Conservation (phyloP, 129 eudicot genomes). For the Cynara cardunculus region DNA sequence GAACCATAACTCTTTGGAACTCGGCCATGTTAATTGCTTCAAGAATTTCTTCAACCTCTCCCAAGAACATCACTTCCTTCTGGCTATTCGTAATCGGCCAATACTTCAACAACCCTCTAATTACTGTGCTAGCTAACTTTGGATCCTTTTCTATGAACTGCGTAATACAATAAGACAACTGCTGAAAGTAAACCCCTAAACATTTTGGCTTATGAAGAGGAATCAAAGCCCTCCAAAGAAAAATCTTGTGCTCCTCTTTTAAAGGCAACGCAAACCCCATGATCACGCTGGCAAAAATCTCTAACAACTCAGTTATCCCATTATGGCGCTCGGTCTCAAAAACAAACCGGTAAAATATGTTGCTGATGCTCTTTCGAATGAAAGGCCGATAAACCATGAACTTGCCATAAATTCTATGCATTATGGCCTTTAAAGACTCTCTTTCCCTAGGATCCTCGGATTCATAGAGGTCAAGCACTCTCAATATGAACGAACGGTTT, state of each 20-base stretch:
- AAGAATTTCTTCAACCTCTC: conserved; percentile 83
- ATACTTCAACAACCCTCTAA: conserved; percentile 77
- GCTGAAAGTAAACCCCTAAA: conserved; percentile 89
- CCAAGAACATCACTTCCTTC: conserved; percentile 88
- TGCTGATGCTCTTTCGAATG: conserved; percentile 63
- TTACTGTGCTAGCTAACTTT: conserved; percentile 70
- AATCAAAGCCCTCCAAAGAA: conserved; percentile 80
- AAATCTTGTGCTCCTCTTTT: conserved; percentile 91
- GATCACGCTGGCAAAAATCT: conserved; percentile 89
- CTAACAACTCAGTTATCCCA: conserved; percentile 87
- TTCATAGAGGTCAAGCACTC: conserved; percentile 69
- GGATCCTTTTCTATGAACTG: conserved; percentile 95
- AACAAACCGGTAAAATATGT: conserved; percentile 67
- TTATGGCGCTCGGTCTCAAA: conserved; percentile 70
- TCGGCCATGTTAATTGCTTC: conserved; percentile 77
- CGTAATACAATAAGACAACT: conserved; percentile 71
- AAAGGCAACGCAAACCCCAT: conserved; percentile 90
- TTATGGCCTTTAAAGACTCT: conserved; percentile 71
- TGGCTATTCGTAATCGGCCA: conserved; percentile 96
- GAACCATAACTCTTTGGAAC: conserved; percentile 86
- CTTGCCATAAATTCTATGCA: conserved; percentile 82
- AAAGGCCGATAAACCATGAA: conserved; percentile 88
- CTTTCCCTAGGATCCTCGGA: conserved; percentile 92
- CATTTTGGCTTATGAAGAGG: conserved; percentile 89
- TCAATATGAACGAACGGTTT: conserved; percentile 59